phyloP scores from a whole-genome alignment of 176 grass and related monocot species.

The Alloteropsis semialata region DNA sequence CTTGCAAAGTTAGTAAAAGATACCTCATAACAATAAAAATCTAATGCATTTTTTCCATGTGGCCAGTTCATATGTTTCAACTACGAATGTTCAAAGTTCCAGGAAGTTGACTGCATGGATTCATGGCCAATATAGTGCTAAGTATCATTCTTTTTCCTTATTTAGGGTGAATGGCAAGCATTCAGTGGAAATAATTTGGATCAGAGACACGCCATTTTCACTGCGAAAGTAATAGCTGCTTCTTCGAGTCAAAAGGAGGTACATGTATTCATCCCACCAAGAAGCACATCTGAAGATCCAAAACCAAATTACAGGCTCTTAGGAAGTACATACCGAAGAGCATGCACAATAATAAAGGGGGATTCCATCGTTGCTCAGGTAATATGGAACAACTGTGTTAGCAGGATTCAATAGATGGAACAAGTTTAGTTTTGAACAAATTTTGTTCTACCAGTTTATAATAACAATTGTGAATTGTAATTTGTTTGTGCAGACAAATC shows the following conservation, averaged over 20 bases:
- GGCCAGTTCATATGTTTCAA: not conserved
- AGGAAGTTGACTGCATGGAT: not conserved
- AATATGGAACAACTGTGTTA: not conserved
- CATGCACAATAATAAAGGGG: slow-evolving; percentile 74
- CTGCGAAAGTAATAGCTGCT: slow-evolving; percentile 34
- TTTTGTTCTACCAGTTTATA: not conserved
- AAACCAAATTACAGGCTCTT: slow-evolving; percentile 63
- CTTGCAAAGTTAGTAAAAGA: not conserved
- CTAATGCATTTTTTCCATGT: not conserved
- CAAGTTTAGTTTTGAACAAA: not conserved
- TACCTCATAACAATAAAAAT: not conserved
- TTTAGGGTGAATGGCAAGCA: slow-evolving; percentile 73
- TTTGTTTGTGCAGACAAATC: slow-evolving; percentile 67
- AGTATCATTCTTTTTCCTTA: not conserved
- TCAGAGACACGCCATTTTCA: slow-evolving; percentile 56
- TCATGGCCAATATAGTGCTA: not conserved
- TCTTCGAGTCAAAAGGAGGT: slow-evolving; percentile 57
- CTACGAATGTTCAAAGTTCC: not conserved
- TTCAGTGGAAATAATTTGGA: slow-evolving; percentile 61
- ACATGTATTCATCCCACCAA: slow-evolving; percentile 54
- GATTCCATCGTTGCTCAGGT: slow-evolving; percentile 86
- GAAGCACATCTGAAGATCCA: slow-evolving; percentile 36
- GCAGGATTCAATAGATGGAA: not conserved
- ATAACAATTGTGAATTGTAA: not conserved
- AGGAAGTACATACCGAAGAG: slow-evolving; percentile 71